Conservation (phyloP, 331 rosid genomes). For the Acacia concinna region DNA sequence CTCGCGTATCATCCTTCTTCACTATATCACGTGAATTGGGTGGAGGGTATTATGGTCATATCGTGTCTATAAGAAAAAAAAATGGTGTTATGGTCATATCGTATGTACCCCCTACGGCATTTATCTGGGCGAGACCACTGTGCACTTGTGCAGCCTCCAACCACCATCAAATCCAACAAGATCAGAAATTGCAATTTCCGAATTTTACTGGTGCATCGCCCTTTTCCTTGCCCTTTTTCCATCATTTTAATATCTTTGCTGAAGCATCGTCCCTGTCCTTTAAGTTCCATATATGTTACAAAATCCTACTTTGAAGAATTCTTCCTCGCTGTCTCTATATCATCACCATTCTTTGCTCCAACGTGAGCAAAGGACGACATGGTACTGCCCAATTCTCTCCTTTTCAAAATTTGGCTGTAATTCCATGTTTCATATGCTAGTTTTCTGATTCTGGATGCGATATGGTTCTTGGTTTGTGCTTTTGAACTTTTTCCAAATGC, state of each 20-base stretch:
- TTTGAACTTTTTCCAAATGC: slow-evolving; percentile 38
- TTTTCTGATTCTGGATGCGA: slow-evolving; percentile 30
- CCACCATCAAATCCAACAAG: slow-evolving; percentile 10
- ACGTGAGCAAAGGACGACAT: slow-evolving; percentile 20
- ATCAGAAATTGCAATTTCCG: slow-evolving; percentile 31
- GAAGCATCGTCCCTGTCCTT: not conserved
- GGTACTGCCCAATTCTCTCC: slow-evolving; percentile 36
- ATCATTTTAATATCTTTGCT: not conserved
- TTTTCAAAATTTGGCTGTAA: not conserved
- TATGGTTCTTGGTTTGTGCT: slow-evolving; percentile 40
- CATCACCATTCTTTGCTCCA: not conserved
- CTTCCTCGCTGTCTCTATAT: not conserved
- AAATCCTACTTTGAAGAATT: slow-evolving; percentile 9
- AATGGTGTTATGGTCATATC: slow-evolving; percentile 27
- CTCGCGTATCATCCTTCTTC: slow-evolving; percentile 4
- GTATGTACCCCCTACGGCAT: not conserved
- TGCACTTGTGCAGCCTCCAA: slow-evolving; percentile 15
- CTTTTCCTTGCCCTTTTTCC: not conserved
- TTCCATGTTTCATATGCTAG: slow-evolving; percentile 23
- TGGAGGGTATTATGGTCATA: slow-evolving; percentile 31
- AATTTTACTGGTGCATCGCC: slow-evolving; percentile 27
- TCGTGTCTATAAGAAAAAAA: too few species aligned
- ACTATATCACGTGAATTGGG: not conserved
- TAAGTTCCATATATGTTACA: slow-evolving; percentile 29
- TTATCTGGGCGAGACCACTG: not conserved